A percentile compares a stretch with the other conserved stretches of the same genome.
Conservation (phyloP, 1,139 yeast genomes). For the Debaryomycetaceae sp. region DNA sequence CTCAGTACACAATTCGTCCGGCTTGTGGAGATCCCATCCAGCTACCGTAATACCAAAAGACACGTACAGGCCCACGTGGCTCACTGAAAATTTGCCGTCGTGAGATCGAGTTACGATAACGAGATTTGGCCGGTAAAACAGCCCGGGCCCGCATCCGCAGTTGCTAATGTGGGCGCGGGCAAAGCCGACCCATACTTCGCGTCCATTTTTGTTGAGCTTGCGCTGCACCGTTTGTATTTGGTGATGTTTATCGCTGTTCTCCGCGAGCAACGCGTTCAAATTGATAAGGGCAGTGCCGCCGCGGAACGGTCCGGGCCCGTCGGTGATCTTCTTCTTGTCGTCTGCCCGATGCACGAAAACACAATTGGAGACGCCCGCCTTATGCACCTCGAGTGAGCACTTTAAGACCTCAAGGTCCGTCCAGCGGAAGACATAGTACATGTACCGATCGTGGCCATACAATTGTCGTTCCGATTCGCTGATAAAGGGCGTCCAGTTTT, state of each 20-base stretch:
- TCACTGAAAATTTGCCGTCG: constrained; percentile 8
- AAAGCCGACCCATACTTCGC: constrained; percentile 18
- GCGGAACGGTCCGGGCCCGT: constrained; percentile 12
- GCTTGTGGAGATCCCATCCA: constrained; percentile 11
- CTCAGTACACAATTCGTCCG: constrained; percentile 7
- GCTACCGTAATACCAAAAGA: constrained; percentile 17
- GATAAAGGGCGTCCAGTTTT: constrained; percentile 36
- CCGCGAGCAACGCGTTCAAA: constrained; percentile 7
- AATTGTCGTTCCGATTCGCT: constrained; percentile 12
- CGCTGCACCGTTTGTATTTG: background rate
- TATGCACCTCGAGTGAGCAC: constrained; percentile 8
- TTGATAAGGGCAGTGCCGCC: constrained; percentile 18
- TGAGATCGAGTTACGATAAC: constrained; percentile 8
- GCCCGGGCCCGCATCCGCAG: constrained; percentile 13
- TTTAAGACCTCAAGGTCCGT: constrained; percentile 23
- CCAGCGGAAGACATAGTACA: constrained; percentile 30
- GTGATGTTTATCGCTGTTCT: background rate
- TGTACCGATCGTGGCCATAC: constrained; percentile 15
- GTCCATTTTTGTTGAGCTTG: constrained; percentile 7
- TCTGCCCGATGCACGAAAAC: constrained; percentile 14
- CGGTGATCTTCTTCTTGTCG: constrained; percentile 7
- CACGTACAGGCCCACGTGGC: constrained; percentile 22
- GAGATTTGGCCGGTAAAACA: constrained; percentile 17
- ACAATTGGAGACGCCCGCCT: constrained; percentile 12
- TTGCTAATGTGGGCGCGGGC: constrained; percentile 15